Conservation (phyloP, 768 basidiomycete species). For the Boletus rex-veris region DNA sequence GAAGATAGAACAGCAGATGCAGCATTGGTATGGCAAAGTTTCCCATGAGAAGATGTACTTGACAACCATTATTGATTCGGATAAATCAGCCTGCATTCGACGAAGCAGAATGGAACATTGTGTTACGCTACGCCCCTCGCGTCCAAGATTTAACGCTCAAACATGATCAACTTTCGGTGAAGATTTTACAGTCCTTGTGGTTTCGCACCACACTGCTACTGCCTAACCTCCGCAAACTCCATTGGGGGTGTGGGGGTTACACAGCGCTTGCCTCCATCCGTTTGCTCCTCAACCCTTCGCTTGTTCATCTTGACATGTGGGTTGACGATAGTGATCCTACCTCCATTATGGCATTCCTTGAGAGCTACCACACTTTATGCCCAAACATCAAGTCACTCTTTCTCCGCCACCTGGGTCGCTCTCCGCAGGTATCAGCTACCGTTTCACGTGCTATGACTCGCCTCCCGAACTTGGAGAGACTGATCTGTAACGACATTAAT, state of each 20-base stretch:
- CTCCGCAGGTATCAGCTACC: not conserved
- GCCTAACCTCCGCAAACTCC: constrained; percentile 6
- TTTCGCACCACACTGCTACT: constrained; percentile 3
- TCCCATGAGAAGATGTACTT: not conserved
- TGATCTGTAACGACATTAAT: not conserved
- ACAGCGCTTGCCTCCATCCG: not conserved
- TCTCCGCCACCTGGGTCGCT: not conserved
- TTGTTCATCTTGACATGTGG: not conserved
- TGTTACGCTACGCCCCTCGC: constrained; percentile 7
- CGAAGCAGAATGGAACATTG: constrained; percentile 1
- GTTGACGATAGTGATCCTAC: not conserved
- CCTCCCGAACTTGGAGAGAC: not conserved
- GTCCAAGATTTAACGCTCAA: constrained; percentile 2
- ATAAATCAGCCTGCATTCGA: not conserved
- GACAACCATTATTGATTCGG: not conserved
- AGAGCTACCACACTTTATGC: constrained; percentile 2
- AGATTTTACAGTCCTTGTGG: constrained; percentile 2
- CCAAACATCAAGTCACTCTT: constrained; percentile 7
- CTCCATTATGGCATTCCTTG: constrained; percentile 1
- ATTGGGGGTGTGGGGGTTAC: not conserved
- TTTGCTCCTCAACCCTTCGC: constrained; percentile 10
- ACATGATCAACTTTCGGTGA: not conserved
- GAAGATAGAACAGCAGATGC: not conserved
- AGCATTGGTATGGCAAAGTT: not conserved
- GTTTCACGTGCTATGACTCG: constrained; percentile 5